phyloP scores from a whole-genome alignment of 202 grass and related monocot genomes.

The Tripidium arundinaceum region DNA sequence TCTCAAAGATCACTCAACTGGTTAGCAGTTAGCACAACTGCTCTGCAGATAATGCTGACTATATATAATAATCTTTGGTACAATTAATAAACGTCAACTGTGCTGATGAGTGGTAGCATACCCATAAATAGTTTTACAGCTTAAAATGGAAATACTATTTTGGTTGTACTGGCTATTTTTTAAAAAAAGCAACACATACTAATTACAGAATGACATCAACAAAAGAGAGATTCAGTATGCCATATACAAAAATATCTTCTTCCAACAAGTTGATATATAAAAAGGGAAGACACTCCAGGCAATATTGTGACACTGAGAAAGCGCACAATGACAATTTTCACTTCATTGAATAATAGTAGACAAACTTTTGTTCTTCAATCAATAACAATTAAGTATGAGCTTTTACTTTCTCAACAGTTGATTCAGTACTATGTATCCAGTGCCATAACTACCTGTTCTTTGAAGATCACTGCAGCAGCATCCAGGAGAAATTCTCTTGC shows the following conservation, averaged over 20 bases:
- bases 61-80: not conserved
- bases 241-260: not conserved
- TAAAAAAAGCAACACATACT: not conserved
- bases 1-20: not conserved
- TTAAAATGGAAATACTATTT: not conserved
- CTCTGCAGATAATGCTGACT: not conserved
- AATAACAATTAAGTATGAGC: not conserved
- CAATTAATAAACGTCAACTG: not conserved
- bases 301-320: not conserved
- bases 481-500: slow-evolving; percentile 92
- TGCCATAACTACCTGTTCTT: slow-evolving; percentile 62
- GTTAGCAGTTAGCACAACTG: not conserved
- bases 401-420: not conserved
- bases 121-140: not conserved
- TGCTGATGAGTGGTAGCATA: not conserved
- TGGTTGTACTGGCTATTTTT: not conserved
- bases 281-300: not conserved
- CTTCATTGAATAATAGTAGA: too few relatives aligned
- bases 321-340: not conserved
- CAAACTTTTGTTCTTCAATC: too few relatives aligned
- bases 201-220: not conserved
- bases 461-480: slow-evolving; percentile 86
- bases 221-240: not conserved
- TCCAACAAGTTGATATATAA: not conserved
- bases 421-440: not conserved